phyloP scores from a whole-genome alignment of 768 basidiomycete genomes.

The Termitomyces eurrhizus region DNA sequence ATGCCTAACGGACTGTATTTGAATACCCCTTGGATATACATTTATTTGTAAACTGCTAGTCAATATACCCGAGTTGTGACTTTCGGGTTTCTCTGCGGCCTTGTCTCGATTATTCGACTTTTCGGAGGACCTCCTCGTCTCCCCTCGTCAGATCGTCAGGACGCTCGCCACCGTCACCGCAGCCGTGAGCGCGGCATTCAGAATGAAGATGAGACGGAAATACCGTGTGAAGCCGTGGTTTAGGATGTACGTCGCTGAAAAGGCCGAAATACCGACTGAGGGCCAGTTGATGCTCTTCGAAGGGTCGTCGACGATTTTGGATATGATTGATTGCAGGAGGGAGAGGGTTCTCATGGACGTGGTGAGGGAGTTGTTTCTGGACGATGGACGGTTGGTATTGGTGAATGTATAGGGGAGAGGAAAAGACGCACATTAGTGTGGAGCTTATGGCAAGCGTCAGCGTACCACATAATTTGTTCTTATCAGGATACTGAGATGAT shows the following conservation, averaged over 20 bases:
- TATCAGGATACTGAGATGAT: too few species aligned
- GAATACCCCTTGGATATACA: neutral
- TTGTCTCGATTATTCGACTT: slow-evolving; percentile 7
- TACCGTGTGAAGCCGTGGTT: slow-evolving; percentile 51
- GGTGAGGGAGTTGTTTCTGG: too few species aligned
- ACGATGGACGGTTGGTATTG: too few species aligned
- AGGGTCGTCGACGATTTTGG: too few species aligned
- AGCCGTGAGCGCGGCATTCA: slow-evolving; percentile 53
- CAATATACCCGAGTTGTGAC: neutral
- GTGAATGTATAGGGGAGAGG: too few species aligned
- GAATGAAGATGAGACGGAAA: slow-evolving; percentile 55
- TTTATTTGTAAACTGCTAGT: neutral
- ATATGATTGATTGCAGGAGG: too few species aligned
- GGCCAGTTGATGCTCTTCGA: neutral
- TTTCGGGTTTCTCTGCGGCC: neutral
- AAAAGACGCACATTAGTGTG: too few species aligned
- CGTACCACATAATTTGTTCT: too few species aligned
- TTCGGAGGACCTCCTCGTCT: slow-evolving; percentile 50
- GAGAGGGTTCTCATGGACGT: too few species aligned
- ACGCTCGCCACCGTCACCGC: slow-evolving; percentile 51
- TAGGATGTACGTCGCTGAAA: slow-evolving; percentile 38
- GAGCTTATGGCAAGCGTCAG: too few species aligned
- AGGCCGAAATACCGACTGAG: slow-evolving; percentile 31
- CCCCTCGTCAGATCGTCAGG: slow-evolving; percentile 56
- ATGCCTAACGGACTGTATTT: too few species aligned